Evolutionary conservation across 768 basidiomycete species (phyloP), one percentile per base, ranked within the genome.

Genomic region (Myochromella boudieri): DNA sequence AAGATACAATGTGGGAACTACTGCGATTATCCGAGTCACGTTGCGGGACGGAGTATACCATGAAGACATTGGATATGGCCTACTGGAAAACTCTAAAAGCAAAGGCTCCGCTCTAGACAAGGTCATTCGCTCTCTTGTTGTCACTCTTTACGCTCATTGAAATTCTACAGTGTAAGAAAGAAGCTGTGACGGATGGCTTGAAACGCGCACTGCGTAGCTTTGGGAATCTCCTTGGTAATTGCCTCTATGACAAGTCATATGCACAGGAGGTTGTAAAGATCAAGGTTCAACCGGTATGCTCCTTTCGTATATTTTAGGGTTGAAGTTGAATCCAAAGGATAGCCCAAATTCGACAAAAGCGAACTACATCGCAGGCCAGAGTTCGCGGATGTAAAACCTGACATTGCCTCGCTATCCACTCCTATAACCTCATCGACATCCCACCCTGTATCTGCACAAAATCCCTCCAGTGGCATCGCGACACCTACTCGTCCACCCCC

Each of bases 221-320:
- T 61, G 97, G 97, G 31, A 97, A 95, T 62, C 71, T 98, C 2
- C 74, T 98, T 12, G 97, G 97, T 1, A 95, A 97, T 58, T 99
- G 97, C 66, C 68, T 98, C n/a, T 98, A 98, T 59, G 97, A 98
- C 70, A 97, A 95, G 68, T 65, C 77, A 5, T 97, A 92, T 64
- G 78, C 89, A 0, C 78, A 85, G 38, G 88, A 95, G 60, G 74
- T 99, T 7, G 70, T 80, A 31, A 95, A 95, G 68, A 85, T 98
- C 54, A 95, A 91, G 62, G 82, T 91, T 0, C 78, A 80, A 24
- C 81, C 82, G 3, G 94, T 95, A 58, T 48, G 87, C 78, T n/a
- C n/a, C n/a, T 25, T 22, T 27, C 32, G 15, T 9, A 25, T 10
- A 8, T 14, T 39, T 11, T n/a, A 36, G 4, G 21, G 14, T 36